phyloP scores from a whole-genome alignment of 176 grass and related monocot species.

The Triticum urartu region DNA sequence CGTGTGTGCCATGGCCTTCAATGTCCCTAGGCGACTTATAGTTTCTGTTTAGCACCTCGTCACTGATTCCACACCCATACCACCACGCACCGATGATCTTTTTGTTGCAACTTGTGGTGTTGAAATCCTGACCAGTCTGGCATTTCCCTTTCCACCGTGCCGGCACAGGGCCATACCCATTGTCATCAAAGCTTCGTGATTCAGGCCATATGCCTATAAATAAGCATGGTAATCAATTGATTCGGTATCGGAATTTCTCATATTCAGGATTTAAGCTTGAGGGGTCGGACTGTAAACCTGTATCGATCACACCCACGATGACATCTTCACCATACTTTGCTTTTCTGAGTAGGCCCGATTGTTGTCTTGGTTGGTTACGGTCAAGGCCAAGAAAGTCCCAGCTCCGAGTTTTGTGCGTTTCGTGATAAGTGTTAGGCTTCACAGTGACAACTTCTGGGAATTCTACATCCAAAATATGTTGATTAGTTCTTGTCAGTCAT shows the following conservation, averaged over 20 bases:
- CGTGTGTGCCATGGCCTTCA: constrained; percentile 36
- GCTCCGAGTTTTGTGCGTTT: constrained; percentile 34
- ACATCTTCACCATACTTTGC: constrained; percentile 46
- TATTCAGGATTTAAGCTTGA: background rate
- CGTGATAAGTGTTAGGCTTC: background rate
- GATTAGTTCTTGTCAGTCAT: background rate
- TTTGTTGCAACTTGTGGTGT: constrained; percentile 38
- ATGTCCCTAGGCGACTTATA: constrained; percentile 42
- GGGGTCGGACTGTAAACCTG: background rate
- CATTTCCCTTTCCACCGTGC: constrained; percentile 47
- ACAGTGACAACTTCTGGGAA: constrained; percentile 38
- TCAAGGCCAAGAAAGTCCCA: constrained; percentile 37
- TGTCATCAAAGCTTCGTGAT: constrained; percentile 52
- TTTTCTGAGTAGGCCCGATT: background rate
- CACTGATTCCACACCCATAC: background rate
- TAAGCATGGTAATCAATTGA: background rate
- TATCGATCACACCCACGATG: constrained; percentile 37
- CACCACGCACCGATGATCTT: constrained; percentile 61
- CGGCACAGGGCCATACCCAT: constrained; percentile 34
- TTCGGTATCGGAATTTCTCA: background rate
- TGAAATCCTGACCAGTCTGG: constrained; percentile 25
- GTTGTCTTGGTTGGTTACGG: background rate
- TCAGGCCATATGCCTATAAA: constrained; percentile 56
- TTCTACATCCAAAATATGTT: background rate
- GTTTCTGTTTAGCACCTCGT: background rate